Evolutionary conservation across 2,329 filamentous ascomycete genomes (phyloP), one percentile per base, ranked within the genome.

Genomic region (Aspergillus sp.): DNA sequence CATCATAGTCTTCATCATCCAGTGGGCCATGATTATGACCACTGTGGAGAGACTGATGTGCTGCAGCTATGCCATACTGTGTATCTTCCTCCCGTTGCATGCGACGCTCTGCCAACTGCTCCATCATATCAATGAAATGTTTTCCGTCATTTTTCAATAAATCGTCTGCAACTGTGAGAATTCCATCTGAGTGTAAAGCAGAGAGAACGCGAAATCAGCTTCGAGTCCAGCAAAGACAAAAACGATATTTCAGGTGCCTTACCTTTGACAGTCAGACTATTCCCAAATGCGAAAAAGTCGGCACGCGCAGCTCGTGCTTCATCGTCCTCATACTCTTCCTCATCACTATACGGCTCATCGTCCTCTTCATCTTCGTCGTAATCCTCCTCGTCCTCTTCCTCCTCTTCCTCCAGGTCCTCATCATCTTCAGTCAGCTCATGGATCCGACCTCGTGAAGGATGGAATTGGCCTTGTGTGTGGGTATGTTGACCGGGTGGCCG

Each of bases 121-220:
- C 95, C 95, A 99, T 99, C 95, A 99, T 99, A 75, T 99, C 95
- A 76, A 99, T 99, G 79, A 99, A 99, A 72, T 96, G 96, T 77
- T 96, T 96, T 69, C 95, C 95, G 76, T 99, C 95, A 77, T 99
- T 99, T 77, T 98, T 98, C 62, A 99, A 85, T 64, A 99, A 83
- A 78, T 99, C 95, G 81, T 99, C 95, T 74, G 95, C 95, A 71
- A 99, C 95, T 65, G 95, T 99, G 74, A 99, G 87, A 76, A 99
- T 97, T 73, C 95, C 96, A 81, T 95, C 93, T 81, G 68, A 62
- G 65, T 48, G 18, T 38, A 52, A 73, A 69, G 50, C 20, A 50
- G 72, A 73, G 65, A 71, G 71, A 67, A 76, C 71, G 71, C 71
- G 75, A 69, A 74, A 72, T 78, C 55, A 65, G 60, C 50, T 47